A percentile compares a stretch with the other conserved stretches of the same genome.
Conservation (phyloP, 345 rosid species). For the Aquilaria yunnanensis region DNA sequence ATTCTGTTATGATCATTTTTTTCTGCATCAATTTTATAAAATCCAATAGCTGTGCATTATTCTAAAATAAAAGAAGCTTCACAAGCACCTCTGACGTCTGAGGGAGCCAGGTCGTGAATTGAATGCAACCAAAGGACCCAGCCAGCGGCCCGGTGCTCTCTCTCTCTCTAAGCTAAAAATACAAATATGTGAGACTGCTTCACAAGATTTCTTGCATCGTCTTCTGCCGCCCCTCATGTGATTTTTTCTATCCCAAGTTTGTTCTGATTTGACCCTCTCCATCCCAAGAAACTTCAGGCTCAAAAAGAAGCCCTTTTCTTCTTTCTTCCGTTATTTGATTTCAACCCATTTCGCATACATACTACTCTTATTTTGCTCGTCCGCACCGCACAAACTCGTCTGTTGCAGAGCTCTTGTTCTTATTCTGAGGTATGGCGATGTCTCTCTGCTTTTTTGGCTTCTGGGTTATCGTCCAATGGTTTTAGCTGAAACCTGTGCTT, state of each 20-base stretch:
- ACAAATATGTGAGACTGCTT: conserved; percentile 3
- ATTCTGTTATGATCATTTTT: no score
- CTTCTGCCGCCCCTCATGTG: conserved; percentile 3
- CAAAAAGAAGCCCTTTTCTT: neutral
- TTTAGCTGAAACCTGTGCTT: no score
- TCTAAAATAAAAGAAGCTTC: no score
- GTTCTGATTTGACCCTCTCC: conserved; percentile 14
- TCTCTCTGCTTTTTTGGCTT: neutral
- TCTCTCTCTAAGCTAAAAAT: conserved; percentile 23
- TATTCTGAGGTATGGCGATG: conserved; percentile 24
- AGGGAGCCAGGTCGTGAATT: conserved; percentile 19
- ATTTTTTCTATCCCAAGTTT: conserved; percentile 4
- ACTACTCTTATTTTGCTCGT: neutral
- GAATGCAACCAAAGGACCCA: conserved; percentile 28
- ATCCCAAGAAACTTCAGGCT: neutral
- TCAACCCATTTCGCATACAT: neutral
- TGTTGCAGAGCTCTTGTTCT: conserved; percentile 5
- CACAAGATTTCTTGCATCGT: conserved; percentile 14
- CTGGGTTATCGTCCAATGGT: neutral
- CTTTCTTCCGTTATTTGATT: neutral
- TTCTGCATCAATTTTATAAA: no score
- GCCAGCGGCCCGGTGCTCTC: conserved; percentile 1
- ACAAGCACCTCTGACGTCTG: no score
- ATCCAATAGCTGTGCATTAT: no score
- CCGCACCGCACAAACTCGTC: neutral